Percentiles rank a stretch among this genome's conserved stretches.
Conservation (phyloP, 345 rosid genomes). For the Melaleuca quinquenervia region DNA sequence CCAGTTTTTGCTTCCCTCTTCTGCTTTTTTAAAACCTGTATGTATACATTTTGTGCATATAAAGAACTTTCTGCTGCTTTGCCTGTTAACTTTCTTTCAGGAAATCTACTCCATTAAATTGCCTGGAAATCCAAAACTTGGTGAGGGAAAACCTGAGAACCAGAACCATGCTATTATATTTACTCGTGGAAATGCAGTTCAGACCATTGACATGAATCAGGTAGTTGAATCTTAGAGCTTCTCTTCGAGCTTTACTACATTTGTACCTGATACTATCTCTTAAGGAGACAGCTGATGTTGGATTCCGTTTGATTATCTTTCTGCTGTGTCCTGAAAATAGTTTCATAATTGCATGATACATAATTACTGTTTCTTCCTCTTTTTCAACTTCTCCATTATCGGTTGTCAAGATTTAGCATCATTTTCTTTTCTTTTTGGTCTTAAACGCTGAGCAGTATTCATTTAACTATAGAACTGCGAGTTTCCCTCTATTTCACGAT, state of each 20-base stretch:
- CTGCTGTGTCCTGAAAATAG: not conserved
- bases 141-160: constrained; percentile 99
- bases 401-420: not conserved
- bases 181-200: constrained; percentile 95
- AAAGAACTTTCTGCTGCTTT: not conserved
- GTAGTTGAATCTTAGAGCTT: constrained; percentile 10
- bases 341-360: not conserved
- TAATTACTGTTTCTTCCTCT: not conserved
- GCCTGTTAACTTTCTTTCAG: constrained; percentile 24
- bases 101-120: constrained; percentile 87
- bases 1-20: not conserved
- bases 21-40: not conserved
- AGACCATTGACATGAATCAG: constrained; percentile 99
- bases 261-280: not conserved
- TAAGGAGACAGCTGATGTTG: not conserved
- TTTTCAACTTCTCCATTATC: not conserved
- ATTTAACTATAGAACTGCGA: not conserved
- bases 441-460: not conserved
- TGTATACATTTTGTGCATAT: not conserved
- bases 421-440: not conserved
- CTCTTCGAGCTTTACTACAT: not conserved
- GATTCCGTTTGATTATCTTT: not conserved
- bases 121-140: constrained; percentile 97
- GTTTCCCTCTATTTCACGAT: not conserved
- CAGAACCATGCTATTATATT: constrained; percentile 95